Percentiles rank a stretch among this genome's conserved stretches.
These are phyloP conservation scores for Apostasia shenzhenica DNA, from an alignment of 106 monocot species.

Conservation along the genomic window DNA sequence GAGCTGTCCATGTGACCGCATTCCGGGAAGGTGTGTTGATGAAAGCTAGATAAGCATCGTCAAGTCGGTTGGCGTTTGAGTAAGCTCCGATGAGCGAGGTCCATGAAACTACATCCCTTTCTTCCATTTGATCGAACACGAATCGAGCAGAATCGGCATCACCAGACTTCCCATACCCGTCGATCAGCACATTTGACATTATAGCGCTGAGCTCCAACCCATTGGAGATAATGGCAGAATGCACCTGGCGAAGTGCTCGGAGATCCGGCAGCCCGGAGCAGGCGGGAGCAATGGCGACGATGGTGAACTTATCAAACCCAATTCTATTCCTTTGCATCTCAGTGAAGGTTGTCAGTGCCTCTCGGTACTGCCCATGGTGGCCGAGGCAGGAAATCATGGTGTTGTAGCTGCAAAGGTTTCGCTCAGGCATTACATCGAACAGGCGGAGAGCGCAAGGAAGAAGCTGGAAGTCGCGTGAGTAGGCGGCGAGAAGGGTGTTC, in stretches of 20 bases:
- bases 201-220: constrained; percentile 30
- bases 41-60: constrained; percentile 34
- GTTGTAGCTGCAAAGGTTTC: constrained; percentile 46
- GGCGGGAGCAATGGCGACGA: constrained; percentile 32
- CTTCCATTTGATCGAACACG: constrained; percentile 37
- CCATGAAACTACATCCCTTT: constrained; percentile 51
- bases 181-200: constrained; percentile 42
- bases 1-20: constrained; percentile 52
- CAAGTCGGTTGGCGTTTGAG: constrained; percentile 2
- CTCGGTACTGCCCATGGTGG: constrained; percentile 9
- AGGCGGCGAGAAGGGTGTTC: constrained; percentile 45
- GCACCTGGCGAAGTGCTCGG: constrained; percentile 29
- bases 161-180: constrained; percentile 63
- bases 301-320: constrained; percentile 43
- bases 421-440: constrained; percentile 40
- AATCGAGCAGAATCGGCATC: constrained; percentile 13
- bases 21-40: constrained; percentile 32
- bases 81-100: constrained; percentile 43
- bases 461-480: constrained; percentile 3
- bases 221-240: constrained; percentile 14
- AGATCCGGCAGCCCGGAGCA: constrained; percentile 21
- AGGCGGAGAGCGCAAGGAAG: constrained; percentile 16
- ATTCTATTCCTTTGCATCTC: constrained; percentile 16
- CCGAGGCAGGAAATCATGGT: constrained; percentile 35
- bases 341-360: constrained; percentile 25